Conservation (phyloP, 495 filamentous ascomycete species). For the Neurospora sp. region DNA sequence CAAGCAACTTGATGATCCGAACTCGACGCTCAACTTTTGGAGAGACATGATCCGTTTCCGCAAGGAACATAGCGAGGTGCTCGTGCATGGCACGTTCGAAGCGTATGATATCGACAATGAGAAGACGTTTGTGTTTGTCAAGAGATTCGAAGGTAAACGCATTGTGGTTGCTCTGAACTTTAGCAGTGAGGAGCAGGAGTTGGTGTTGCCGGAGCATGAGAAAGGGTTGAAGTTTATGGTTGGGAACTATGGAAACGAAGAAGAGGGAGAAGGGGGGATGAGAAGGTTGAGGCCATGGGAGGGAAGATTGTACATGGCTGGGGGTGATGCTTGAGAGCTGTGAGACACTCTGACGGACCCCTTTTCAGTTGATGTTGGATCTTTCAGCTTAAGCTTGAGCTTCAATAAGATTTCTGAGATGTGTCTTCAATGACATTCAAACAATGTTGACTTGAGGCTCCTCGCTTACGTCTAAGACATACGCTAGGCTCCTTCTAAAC, state of each 20-base stretch:
- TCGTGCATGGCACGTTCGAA: slow-evolving; percentile 37
- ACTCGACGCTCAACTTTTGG: slow-evolving; percentile 39
- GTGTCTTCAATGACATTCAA: background rate
- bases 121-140: slow-evolving; percentile 35
- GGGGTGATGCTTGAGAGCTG: background rate
- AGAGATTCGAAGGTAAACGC: slow-evolving; percentile 15
- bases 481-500: background rate
- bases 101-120: slow-evolving; percentile 28
- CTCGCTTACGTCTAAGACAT: background rate
- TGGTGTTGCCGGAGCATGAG: slow-evolving; percentile 8
- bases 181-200: slow-evolving; percentile 15
- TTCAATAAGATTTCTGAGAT: background rate
- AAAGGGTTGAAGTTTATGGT: slow-evolving; percentile 12
- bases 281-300: slow-evolving; percentile 19
- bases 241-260: slow-evolving; percentile 16
- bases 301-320: slow-evolving; percentile 17
- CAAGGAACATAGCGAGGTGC: slow-evolving; percentile 29
- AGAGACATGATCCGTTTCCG: slow-evolving; percentile 30
- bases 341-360: background rate
- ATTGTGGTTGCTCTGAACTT: slow-evolving; percentile 26
- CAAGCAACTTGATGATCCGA: slow-evolving; percentile 28
- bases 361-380: background rate
- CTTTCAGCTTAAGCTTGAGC: background rate
- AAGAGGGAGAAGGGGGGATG: background rate
- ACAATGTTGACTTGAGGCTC: background rate